Evolutionary conservation across 2,329 filamentous ascomycete species (phyloP), one percentile per base, ranked within the genome.

Genomic region (Alternaria arbusti): DNA sequence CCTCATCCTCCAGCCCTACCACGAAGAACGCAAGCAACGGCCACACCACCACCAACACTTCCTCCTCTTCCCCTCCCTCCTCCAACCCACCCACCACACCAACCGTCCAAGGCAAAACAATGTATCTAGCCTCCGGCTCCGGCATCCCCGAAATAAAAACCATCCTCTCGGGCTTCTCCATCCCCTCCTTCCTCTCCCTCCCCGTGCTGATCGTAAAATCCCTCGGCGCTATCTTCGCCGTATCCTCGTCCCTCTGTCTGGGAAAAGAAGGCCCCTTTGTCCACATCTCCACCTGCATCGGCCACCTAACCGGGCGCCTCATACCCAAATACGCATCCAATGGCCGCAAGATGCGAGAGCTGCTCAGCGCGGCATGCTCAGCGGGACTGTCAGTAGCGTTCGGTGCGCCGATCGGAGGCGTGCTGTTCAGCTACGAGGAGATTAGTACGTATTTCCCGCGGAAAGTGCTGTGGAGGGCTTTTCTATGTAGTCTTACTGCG

Each of bases 111-210:
- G 84, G 82, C 0, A 88, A 88, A 72, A 79, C 75, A 5, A 87
- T 88, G 81, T 88, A 87, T 69, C 86, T 88, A 84, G 86, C 86
- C 4, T 84, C 86, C 32, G 87, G 87, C 6, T 84, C 82, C 62
- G 87, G 87, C 0, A 88, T 89, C 32, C 87, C 87, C 0, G 87
- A 89, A 74, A 88, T 89, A 79, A 89, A 89, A 74, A 88, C 86
- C 2, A 86, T 89, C 43, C 76, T 88, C 3, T 86, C 85, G 4
- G 86, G 87, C n/a, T 89, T 88, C 72, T 84, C 86, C 13, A 88
- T 89, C 47, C 86, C 86, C 1, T 81, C 85, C 49, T 87, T 88
- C 64, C 81, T 89, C 3, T 83, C 84, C 61, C 77, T 87, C 66
- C 86, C 85, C 62, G 86, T 87, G 7, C 77, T 89, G 4, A 54